Evolutionary conservation across 139 green algal genomes (phyloP).

Genomic region (Spirogloea muscicola): DNA sequence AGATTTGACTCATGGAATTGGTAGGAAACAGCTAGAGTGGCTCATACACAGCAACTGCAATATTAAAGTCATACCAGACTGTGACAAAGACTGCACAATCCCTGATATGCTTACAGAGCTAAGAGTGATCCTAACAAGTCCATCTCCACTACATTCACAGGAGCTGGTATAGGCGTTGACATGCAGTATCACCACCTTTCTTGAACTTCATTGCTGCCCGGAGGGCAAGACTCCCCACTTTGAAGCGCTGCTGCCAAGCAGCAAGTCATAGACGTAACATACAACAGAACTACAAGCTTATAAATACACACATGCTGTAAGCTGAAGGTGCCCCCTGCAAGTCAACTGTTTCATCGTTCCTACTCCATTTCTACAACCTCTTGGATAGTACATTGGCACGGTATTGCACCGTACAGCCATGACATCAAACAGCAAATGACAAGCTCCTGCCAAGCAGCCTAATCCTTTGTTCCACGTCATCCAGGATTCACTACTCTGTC

Average conservation of each 20-base stretch:
- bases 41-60: neutral
- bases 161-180: neutral
- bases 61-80: neutral
- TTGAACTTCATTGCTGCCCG: slow-evolving; percentile 6
- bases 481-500: neutral
- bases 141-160: neutral
- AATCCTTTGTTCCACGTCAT: neutral
- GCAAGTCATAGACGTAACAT: neutral
- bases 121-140: neutral
- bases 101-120: neutral
- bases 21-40: neutral
- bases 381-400: no score
- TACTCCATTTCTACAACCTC: no score
- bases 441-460: neutral
- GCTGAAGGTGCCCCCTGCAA: neutral
- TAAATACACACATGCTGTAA: neutral
- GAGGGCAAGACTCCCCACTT: neutral
- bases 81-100: neutral
- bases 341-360: no score
- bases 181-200: neutral
- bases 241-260: neutral
- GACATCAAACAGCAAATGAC: neutral
- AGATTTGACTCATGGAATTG: no score
- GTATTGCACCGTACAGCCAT: neutral
- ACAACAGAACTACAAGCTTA: neutral